These are phyloP conservation scores for Lodderomyces elongisporus DNA, from an alignment of 1,139 yeast genomes.

Conservation along the genomic window DNA sequence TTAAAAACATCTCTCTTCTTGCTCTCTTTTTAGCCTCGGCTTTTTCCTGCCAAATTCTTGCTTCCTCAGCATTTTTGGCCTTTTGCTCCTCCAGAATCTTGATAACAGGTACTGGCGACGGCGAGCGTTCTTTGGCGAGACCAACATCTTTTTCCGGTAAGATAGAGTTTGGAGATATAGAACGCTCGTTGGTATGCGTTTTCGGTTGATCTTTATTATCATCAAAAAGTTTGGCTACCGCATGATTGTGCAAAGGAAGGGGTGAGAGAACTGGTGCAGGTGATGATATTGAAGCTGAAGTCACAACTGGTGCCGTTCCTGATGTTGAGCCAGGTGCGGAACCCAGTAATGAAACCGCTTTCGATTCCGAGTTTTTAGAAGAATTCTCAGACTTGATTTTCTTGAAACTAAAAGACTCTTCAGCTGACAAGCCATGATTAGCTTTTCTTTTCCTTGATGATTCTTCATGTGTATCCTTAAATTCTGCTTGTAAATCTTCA, in stretches of 20 bases:
- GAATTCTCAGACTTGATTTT: too few species aligned
- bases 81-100: constrained; percentile 34
- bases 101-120: constrained; percentile 1
- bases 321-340: too few species aligned
- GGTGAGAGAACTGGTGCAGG: too few species aligned
- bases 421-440: too few species aligned
- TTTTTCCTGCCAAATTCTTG: constrained; percentile 41
- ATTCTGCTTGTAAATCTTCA: constrained; percentile 7
- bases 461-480: constrained; percentile 1
- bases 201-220: too few species aligned
- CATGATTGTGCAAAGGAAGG: too few species aligned
- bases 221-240: too few species aligned
- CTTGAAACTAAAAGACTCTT: too few species aligned
- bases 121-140: not conserved
- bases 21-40: constrained; percentile 44
- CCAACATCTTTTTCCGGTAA: constrained; percentile 1
- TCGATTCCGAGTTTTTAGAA: too few species aligned
- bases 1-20: constrained; percentile 40
- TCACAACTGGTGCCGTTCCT: not conserved
- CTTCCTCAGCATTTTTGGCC: constrained; percentile 36
- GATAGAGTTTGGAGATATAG: constrained; percentile 14
- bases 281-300: constrained; percentile 5
- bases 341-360: too few species aligned
- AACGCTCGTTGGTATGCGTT: constrained; percentile 4
- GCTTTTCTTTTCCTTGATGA: constrained; percentile 6